Evolutionary conservation across 2,329 filamentous ascomycete species (phyloP).

Genomic region (Verticillium isaacii): DNA sequence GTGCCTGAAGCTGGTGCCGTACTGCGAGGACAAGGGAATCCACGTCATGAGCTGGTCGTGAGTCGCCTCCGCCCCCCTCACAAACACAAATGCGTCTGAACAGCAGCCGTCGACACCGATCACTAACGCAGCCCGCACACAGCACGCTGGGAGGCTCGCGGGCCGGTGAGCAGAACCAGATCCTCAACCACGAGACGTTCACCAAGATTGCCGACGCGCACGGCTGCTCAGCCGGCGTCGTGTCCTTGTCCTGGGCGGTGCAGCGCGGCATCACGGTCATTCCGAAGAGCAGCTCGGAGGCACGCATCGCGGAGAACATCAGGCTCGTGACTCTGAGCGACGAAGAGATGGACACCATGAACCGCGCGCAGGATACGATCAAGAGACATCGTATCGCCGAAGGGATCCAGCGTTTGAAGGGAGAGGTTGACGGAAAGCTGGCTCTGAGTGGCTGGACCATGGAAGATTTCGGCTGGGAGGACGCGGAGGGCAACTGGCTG

Average conservation of each 20-base stretch:
- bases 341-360: conserved; percentile 19
- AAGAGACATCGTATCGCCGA: conserved; percentile 14
- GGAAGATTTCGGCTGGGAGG: conserved; percentile 21
- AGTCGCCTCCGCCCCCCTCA: too few species aligned
- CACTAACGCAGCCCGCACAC: not conserved
- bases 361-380: conserved; percentile 18
- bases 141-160: conserved; percentile 10
- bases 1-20: conserved; percentile 22
- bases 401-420: conserved; percentile 8
- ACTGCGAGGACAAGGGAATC: conserved; percentile 24
- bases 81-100: not conserved
- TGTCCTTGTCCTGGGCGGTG: conserved; percentile 20
- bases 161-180: conserved; percentile 4
- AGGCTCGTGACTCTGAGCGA: conserved; percentile 18
- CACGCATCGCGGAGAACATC: conserved; percentile 19
- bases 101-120: too few species aligned
- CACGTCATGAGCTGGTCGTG: conserved; percentile 23
- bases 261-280: conserved; percentile 19
- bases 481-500: conserved; percentile 21
- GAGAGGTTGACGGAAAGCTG: conserved; percentile 16
- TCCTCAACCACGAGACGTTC: conserved; percentile 18
- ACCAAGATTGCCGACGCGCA: conserved; percentile 17
- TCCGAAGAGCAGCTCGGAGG: conserved; percentile 16
- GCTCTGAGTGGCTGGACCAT: conserved; percentile 17
- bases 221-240: conserved; percentile 17